Percentiles rank a stretch among this genome's conserved stretches.
Conservation (phyloP, 2,329 filamentous ascomycete genomes). For the Fusarium oxysporum region DNA sequence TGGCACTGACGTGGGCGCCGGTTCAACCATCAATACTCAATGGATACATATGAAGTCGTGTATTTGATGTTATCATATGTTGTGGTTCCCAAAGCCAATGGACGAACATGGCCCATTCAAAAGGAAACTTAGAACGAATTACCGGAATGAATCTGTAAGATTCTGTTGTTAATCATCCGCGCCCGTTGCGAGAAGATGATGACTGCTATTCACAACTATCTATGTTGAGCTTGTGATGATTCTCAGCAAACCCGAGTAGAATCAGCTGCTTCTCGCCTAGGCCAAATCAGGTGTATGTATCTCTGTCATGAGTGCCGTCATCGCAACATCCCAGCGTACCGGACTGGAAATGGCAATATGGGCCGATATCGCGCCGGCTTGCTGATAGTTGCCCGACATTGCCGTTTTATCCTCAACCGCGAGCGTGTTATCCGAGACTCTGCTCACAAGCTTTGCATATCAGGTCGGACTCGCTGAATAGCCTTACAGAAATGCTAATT, state of each 20-base stretch:
- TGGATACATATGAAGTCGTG: background rate
- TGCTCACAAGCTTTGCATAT: background rate
- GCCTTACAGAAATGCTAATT: too few species aligned
- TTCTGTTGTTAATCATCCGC: background rate
- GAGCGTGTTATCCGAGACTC: background rate
- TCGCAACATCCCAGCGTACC: background rate
- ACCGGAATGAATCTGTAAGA: background rate
- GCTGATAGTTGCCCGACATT: background rate
- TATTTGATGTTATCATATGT: background rate
- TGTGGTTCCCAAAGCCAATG: background rate
- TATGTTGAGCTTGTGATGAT: background rate
- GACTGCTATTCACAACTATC: background rate
- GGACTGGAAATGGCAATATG: background rate
- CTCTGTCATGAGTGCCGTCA: constrained; percentile 2
- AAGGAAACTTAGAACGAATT: background rate
- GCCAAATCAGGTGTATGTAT: background rate
- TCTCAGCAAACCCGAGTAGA: background rate
- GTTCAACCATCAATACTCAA: background rate
- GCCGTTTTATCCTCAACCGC: background rate
- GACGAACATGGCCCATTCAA: background rate
- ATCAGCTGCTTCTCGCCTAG: background rate
- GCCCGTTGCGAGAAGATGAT: background rate
- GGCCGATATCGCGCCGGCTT: background rate
- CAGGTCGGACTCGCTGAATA: background rate
- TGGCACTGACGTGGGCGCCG: accelerated